Evolutionary conservation across 495 filamentous ascomycete species (phyloP).

Genomic region (Hypoxylon crocopeplum): DNA sequence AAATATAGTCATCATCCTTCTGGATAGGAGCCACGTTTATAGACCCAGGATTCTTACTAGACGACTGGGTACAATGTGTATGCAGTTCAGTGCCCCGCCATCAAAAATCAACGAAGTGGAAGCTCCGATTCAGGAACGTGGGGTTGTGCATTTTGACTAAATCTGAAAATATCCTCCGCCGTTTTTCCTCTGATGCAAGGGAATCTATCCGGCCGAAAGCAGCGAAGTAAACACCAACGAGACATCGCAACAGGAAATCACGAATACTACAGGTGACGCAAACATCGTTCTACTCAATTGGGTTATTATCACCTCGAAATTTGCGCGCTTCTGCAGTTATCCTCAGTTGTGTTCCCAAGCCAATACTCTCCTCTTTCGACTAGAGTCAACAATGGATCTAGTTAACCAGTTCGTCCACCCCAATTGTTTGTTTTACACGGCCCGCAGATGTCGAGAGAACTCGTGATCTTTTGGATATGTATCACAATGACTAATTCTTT

Average conservation of each 20-base stretch:
- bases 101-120: conserved; percentile 36
- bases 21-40: conserved; percentile 18
- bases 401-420: conserved; percentile 76
- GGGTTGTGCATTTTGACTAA: conserved; percentile 34
- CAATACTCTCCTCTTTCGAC: neutral
- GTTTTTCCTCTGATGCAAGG: conserved; percentile 20
- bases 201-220: conserved; percentile 5
- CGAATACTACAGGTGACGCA: neutral
- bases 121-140: conserved; percentile 57
- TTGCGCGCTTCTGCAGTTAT: neutral
- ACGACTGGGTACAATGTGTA: neutral
- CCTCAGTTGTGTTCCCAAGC: neutral
- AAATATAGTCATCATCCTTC: conserved; percentile 11
- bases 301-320: conserved; percentile 3
- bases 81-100: conserved; percentile 27
- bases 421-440: neutral
- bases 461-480: conserved; percentile 6
- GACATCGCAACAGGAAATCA: neutral
- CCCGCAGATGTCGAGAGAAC: conserved; percentile 11
- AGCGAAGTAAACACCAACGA: neutral
- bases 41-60: conserved; percentile 12
- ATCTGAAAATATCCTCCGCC: conserved; percentile 28
- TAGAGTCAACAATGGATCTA: conserved; percentile 70
- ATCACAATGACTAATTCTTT: conserved; percentile 44
- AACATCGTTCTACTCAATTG: conserved; percentile 14